Evolutionary conservation across 2,329 filamentous ascomycete species (phyloP).

Genomic region (Ascomycota sp.): DNA sequence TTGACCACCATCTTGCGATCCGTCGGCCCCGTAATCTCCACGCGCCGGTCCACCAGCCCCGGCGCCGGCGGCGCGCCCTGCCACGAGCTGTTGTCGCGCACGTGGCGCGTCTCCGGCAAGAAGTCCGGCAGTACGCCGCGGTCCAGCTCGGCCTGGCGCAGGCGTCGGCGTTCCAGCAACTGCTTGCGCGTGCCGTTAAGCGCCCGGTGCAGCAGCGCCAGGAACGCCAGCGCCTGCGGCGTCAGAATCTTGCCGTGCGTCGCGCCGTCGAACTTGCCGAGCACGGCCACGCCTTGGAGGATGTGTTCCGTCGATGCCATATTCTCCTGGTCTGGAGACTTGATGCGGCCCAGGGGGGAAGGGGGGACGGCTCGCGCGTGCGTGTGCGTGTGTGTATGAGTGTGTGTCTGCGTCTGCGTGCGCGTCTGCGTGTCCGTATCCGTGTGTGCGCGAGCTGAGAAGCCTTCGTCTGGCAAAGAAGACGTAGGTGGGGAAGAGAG

Average conservation of each 20-base stretch:
- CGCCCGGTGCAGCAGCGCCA: constrained; percentile 82
- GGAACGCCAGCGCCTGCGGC: constrained; percentile 75
- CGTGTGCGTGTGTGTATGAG: too few species aligned
- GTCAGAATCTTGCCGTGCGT: constrained; percentile 85
- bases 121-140: constrained; percentile 79
- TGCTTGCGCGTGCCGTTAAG: constrained; percentile 81
- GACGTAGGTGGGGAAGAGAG: too few species aligned
- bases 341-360: too few species aligned
- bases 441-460: too few species aligned
- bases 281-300: constrained; percentile 73
- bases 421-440: too few species aligned
- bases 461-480: too few species aligned
- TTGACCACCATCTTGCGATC: constrained; percentile 99
- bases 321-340: too few species aligned
- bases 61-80: constrained; percentile 80
- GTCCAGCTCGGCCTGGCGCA: constrained; percentile 84
- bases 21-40: constrained; percentile 93
- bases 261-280: constrained; percentile 55
- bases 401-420: too few species aligned
- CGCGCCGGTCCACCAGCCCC: constrained; percentile 76
- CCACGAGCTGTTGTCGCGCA: constrained; percentile 88
- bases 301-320: constrained; percentile 58
- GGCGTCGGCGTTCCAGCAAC: constrained; percentile 67
- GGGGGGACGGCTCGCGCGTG: too few species aligned
- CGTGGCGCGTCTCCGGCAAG: constrained; percentile 83